A percentile compares a stretch with the other conserved stretches of the same genome.
phyloP scores from a whole-genome alignment of 2,329 filamentous ascomycete genomes.

The Fusarium vanettenii region DNA sequence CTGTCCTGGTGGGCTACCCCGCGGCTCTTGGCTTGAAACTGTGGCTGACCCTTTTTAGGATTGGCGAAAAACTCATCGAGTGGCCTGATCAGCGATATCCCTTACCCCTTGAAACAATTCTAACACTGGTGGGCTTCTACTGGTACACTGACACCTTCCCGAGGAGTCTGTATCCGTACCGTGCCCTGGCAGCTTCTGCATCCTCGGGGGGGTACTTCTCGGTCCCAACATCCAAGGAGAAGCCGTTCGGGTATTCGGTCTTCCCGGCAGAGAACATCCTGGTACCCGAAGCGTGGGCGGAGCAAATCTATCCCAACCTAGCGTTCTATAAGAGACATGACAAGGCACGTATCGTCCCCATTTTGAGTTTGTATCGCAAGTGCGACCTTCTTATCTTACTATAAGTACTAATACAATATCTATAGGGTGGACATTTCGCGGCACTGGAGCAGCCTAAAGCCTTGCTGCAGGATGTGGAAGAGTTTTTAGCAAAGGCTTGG shows the following conservation, averaged over 20 bases:
- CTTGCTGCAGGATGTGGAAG: not conserved
- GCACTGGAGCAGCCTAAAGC: not conserved
- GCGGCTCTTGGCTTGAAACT: not conserved
- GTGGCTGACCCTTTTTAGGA: not conserved
- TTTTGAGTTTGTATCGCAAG: no score
- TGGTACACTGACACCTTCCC: not conserved
- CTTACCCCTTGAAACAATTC: not conserved
- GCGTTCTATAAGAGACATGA: not conserved
- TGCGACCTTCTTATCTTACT: no score
- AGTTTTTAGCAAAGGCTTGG: not conserved
- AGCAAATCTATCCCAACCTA: not conserved
- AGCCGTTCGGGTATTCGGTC: not conserved
- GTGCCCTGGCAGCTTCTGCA: not conserved
- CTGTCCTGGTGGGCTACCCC: not conserved
- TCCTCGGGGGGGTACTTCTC: not conserved
- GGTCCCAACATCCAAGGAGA: not conserved
- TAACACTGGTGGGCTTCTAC: not conserved
- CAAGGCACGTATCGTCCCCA: not conserved
- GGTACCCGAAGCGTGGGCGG: not conserved
- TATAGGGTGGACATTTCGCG: not conserved
- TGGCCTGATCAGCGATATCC: not conserved
- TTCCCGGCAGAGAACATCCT: not conserved
- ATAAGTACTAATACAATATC: no score
- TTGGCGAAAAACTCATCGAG: not conserved
- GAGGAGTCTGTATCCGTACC: not conserved